These are phyloP conservation scores for Chimonanthus salicifolius DNA, from an alignment of 164 flowering plant species.

Conservation along the genomic window DNA sequence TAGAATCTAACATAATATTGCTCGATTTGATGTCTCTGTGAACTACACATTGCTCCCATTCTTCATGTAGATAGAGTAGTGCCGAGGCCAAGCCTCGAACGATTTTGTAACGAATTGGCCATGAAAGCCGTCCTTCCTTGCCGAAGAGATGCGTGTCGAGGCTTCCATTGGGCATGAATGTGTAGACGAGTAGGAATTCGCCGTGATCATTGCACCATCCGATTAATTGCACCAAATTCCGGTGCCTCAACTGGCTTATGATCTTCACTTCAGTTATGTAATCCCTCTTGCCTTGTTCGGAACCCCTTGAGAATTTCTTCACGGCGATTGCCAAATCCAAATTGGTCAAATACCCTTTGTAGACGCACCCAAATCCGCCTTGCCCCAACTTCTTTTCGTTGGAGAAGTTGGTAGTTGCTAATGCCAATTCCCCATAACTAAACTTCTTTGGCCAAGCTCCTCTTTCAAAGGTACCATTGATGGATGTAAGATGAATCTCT, in stretches of 20 bases:
- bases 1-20: constrained; percentile 40
- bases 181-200: constrained; percentile 41
- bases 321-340: constrained; percentile 23
- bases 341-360: constrained; percentile 26
- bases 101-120: constrained; percentile 3
- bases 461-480: constrained; percentile 15
- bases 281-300: constrained; percentile 40
- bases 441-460: constrained; percentile 26
- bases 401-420: constrained; percentile 19
- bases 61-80: constrained; percentile 39
- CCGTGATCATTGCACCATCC: constrained; percentile 51
- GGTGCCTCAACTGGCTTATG: constrained; percentile 39
- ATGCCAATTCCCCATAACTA: constrained; percentile 16
- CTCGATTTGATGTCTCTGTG: constrained; percentile 50
- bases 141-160: constrained; percentile 41
- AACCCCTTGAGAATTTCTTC: constrained; percentile 30
- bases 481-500: constrained; percentile 3
- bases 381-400: constrained; percentile 23
- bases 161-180: constrained; percentile 48
- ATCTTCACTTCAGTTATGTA: constrained; percentile 39
- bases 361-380: constrained; percentile 36
- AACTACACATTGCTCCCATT: constrained; percentile 48
- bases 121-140: constrained; percentile 1
- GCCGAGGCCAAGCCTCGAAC: constrained; percentile 12
- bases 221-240: constrained; percentile 37